phyloP scores from a whole-genome alignment of 352 stramenopile genomes.

The Globisporangium sylvaticum region DNA sequence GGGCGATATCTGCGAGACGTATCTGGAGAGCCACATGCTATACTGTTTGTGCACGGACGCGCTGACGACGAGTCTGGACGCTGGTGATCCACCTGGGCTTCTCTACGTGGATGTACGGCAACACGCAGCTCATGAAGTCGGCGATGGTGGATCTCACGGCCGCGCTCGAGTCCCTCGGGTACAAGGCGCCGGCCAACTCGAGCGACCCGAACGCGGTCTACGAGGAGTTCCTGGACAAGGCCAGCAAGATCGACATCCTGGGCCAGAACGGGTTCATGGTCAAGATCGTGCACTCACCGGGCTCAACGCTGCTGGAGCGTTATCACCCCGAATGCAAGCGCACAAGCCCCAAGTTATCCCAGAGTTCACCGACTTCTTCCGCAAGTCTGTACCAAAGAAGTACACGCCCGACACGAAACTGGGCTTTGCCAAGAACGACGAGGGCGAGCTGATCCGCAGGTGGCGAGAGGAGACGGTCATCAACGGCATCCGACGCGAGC shows the following conservation, averaged over 20 bases:
- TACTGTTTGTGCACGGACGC: conserved; percentile 70
- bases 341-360: conserved; percentile 27
- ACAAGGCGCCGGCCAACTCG: conserved; percentile 22
- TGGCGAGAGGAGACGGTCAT: conserved; percentile 53
- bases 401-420: conserved; percentile 51
- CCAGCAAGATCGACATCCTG: conserved; percentile 40
- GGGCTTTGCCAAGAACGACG: conserved; percentile 50
- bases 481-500: conserved; percentile 34
- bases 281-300: conserved; percentile 53
- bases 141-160: conserved; percentile 40
- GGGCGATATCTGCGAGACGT: conserved; percentile 51
- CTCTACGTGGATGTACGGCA: conserved; percentile 84
- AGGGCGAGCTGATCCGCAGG: conserved; percentile 55
- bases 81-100: conserved; percentile 67
- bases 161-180: conserved; percentile 34
- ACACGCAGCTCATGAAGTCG: conserved; percentile 57
- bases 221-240: conserved; percentile 34
- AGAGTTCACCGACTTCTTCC: conserved; percentile 70
- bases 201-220: conserved; percentile 43
- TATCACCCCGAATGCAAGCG: not conserved
- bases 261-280: conserved; percentile 56
- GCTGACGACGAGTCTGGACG: conserved; percentile 50
- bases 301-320: not conserved
- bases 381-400: conserved; percentile 38
- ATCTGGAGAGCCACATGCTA: conserved; percentile 53